Percentiles rank a stretch among this genome's conserved stretches.
phyloP scores from a whole-genome alignment of 148 eudicot genomes.

The Rhododendron williamsianum region DNA sequence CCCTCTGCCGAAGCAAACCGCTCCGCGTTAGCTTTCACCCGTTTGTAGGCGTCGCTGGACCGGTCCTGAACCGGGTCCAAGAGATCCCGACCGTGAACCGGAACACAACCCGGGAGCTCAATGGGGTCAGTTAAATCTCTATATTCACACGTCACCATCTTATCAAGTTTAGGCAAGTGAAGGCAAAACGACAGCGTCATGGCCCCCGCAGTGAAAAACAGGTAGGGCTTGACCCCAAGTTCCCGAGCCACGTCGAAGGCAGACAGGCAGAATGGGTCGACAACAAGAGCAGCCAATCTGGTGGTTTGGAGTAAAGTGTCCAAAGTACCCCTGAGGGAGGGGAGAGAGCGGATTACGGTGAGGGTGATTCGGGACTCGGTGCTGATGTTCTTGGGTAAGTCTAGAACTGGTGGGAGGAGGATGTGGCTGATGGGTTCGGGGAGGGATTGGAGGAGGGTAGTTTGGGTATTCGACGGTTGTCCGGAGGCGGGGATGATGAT shows the following conservation, averaged over 20 bases:
- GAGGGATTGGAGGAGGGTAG: conserved; percentile 22
- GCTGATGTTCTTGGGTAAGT: neutral
- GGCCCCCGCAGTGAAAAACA: conserved; percentile 11
- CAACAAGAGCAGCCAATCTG: neutral
- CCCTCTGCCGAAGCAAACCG: conserved; percentile 7
- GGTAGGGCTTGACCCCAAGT: neutral
- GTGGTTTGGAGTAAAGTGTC: neutral
- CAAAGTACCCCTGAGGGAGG: neutral
- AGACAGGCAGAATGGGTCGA: conserved; percentile 9
- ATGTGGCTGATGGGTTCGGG: conserved; percentile 20
- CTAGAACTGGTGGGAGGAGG: neutral
- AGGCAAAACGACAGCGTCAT: conserved; percentile 10
- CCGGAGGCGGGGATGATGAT: conserved; percentile 31
- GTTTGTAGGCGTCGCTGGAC: conserved; percentile 5
- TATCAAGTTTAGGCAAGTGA: conserved; percentile 12
- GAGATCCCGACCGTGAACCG: conserved; percentile 9
- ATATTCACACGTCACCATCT: conserved; percentile 1
- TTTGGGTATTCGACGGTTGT: conserved; percentile 26
- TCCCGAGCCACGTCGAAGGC: conserved; percentile 13
- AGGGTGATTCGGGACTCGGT: neutral
- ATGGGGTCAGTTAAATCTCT: conserved; percentile 9
- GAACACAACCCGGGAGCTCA: conserved; percentile 10
- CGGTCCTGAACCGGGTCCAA: conserved; percentile 12
- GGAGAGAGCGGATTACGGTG: neutral
- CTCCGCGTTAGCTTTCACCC: neutral